Evolutionary conservation across 129 eudicot genomes (phyloP).

Genomic region (Daucus carota): DH1_v3.0 NC_030388.2:27481501-27482000

Average conservation of each 20-base stretch:
- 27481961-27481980: background rate
- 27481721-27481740: slow-evolving; percentile 62
- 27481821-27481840: no score
- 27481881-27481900: no score
- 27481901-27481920: background rate
- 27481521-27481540: background rate
- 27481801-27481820: background rate
- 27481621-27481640: slow-evolving; percentile 62
- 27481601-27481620: slow-evolving; percentile 36
- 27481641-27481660: slow-evolving; percentile 76
- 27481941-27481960: no score
- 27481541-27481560: no score
- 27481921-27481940: background rate
- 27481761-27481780: no score
- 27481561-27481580: no score
- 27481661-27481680: slow-evolving; percentile 84
- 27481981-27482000: no score
- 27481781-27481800: slow-evolving; percentile 6
- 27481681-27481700: slow-evolving; percentile 64
- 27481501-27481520: background rate
- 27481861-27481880: no score
- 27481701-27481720: slow-evolving; percentile 47
- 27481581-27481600: background rate
- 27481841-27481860: no score
- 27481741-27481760: slow-evolving; percentile 43